A percentile compares a stretch with the other conserved stretches of the same genome.
Conservation (phyloP, 2,329 filamentous ascomycete species). For the Balansia obtecta region DNA sequence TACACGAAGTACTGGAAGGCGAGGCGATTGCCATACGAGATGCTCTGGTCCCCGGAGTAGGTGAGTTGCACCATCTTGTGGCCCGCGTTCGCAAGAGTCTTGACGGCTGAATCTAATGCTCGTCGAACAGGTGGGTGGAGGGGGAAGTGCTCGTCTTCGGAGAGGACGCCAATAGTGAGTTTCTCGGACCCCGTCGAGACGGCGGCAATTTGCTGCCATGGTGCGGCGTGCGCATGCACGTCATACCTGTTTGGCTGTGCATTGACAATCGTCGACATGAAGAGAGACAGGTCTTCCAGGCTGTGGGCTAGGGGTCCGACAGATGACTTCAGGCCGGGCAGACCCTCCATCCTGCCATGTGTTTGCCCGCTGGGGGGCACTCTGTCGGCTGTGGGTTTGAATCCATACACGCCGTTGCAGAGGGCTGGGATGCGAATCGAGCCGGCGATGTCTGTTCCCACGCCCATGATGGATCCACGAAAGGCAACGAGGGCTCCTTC, state of each 20-base stretch:
- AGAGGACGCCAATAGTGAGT: conserved; percentile 35
- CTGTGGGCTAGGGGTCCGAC: conserved; percentile 31
- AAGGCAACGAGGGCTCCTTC: conserved; percentile 13
- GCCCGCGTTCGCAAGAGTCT: conserved; percentile 26
- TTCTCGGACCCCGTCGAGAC: conserved; percentile 4
- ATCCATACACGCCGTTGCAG: conserved; percentile 42
- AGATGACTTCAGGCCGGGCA: conserved; percentile 18
- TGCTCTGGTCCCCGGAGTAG: conserved; percentile 7
- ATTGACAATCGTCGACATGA: conserved; percentile 25
- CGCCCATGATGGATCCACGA: conserved; percentile 14
- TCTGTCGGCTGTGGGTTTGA: conserved; percentile 42
- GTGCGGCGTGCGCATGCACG: conserved; percentile 24
- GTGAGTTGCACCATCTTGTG: conserved; percentile 29
- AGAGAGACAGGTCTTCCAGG: conserved; percentile 14
- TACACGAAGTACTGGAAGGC: conserved; percentile 3
- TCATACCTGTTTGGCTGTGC: conserved; percentile 33
- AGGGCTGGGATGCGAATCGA: conserved; percentile 39
- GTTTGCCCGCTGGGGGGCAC: conserved; percentile 29
- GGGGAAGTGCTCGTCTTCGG: conserved; percentile 33
- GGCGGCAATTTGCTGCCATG: conserved; percentile 28
- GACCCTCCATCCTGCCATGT: conserved; percentile 8
- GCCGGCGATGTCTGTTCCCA: conserved; percentile 23
- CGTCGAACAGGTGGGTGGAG: conserved; percentile 38
- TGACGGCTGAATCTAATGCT: conserved; percentile 27
- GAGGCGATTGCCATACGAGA: conserved; percentile 7